Evolutionary conservation across 1,284 basidiomycete species (phyloP).

Genomic region (Neonothopanus nambi): DNA sequence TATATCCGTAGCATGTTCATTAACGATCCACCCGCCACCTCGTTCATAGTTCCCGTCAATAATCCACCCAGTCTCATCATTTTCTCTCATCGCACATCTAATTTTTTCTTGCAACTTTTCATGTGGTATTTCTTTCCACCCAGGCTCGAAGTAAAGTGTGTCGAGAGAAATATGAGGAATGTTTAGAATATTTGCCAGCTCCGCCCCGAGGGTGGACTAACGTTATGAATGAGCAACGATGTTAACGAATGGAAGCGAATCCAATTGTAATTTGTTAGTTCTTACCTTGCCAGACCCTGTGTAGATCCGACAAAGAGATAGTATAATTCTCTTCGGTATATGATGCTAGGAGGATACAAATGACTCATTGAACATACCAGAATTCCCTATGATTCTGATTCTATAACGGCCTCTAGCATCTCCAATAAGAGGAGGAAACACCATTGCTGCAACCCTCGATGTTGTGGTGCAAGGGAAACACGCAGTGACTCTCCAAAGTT

Average conservation of each 20-base stretch:
- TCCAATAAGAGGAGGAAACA: conserved; percentile 12
- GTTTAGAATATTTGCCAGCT: conserved; percentile 45
- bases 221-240: too few relatives aligned
- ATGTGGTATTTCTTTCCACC: conserved; percentile 38
- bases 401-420: conserved; percentile 10
- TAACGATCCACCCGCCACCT: conserved; percentile 33
- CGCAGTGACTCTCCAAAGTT: too few relatives aligned
- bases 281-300: conserved; percentile 9
- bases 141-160: conserved; percentile 46
- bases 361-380: conserved; percentile 7
- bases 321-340: too few relatives aligned
- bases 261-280: neutral
- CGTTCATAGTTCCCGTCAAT: conserved; percentile 46
- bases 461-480: too few relatives aligned
- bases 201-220: conserved; percentile 49
- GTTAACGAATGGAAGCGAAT: neutral
- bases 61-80: conserved; percentile 45
- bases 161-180: conserved; percentile 49
- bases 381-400: conserved; percentile 17
- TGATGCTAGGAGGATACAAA: neutral
- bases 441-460: too few relatives aligned
- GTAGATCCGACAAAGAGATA: neutral
- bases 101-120: conserved; percentile 42
- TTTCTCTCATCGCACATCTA: conserved; percentile 25
- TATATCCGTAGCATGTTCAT: conserved; percentile 51